Evolutionary conservation across 495 filamentous ascomycete genomes (phyloP), one percentile per base, ranked within the genome.

Genomic region (Neurospora pannonica): DNA sequence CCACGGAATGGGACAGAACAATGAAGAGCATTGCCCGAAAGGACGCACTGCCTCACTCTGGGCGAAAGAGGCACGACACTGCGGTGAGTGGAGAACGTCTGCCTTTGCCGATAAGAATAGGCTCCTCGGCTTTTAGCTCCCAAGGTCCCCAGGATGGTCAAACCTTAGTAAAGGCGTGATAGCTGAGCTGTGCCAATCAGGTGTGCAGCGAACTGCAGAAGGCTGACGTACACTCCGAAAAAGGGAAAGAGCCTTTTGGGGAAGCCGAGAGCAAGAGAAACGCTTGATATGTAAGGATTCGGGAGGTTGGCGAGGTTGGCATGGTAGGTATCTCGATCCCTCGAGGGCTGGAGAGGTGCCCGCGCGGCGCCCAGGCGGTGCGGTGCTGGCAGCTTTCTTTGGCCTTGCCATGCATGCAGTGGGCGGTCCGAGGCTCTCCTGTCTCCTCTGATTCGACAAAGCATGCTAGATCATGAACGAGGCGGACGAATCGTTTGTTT

Each of bases 141-240:
- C 54, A 62, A 62, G 21, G 5, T 17, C 13, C 13, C 24, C 0
- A 17, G 24, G 13, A 17, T 62, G 54, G 15, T 34, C 28, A 67
- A 34, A 36, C 28, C 54, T 67, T 67, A 9, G 54, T 36, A 17
- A 62, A 62, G 54, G 62, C 62, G 36, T 71, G 74, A n/a, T 70
- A 71, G 71, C 76, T 74, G 73, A 72, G 13, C 9, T 73, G 76
- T 70, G 71, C 80, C 79, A 81, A 80, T 81, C 74, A 79, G 40
- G 71, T 39, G 13, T 74, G 74, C 76, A 77, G 76, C 43, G 60
- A 75, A 70, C 75, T 80, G 79, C 79, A 79, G 74, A 78, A 81
- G 78, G 79, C 76, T 79, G 75, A 73, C 70, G 42, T 38, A 70
- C 28, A 67, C 76, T 71, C 78, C 79, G 80, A 80, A 67, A 67